A percentile compares a stretch with the other conserved stretches of the same genome.
Conservation (phyloP, 179 eudicot species). For the Silene vulgaris region DNA sequence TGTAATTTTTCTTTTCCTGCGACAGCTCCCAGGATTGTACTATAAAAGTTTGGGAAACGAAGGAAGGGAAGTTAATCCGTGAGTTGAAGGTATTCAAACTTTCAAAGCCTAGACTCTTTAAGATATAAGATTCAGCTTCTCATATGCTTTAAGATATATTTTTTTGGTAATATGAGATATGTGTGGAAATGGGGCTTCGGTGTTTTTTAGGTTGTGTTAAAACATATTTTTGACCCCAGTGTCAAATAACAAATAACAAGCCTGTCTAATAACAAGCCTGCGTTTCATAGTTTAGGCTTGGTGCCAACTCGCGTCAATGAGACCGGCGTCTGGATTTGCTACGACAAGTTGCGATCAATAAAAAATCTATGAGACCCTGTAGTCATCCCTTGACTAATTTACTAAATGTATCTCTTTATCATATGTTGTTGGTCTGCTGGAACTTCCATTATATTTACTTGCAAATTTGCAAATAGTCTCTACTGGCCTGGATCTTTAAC, state of each 20-base stretch:
- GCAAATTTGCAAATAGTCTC: too few relatives aligned
- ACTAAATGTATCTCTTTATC: background rate
- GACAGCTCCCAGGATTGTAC: conserved; percentile 93
- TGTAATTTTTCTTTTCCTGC: conserved; percentile 12
- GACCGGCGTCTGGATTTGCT: background rate
- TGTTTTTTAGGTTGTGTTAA: too few relatives aligned
- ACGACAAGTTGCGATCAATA: background rate
- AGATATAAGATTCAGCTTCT: background rate
- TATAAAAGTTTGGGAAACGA: conserved; percentile 91
- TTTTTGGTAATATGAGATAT: background rate
- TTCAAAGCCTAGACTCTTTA: background rate
- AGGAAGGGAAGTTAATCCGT: conserved; percentile 81
- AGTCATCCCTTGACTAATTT: too few relatives aligned
- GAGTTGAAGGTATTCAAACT: conserved; percentile 68
- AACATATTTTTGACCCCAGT: too few relatives aligned
- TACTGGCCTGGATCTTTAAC: too few relatives aligned
- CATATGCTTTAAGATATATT: too few relatives aligned
- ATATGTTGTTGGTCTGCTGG: background rate
- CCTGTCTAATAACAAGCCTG: background rate
- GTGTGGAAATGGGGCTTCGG: too few relatives aligned
- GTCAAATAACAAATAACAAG: background rate
- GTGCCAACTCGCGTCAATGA: background rate
- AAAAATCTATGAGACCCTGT: too few relatives aligned
- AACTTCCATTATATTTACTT: background rate
- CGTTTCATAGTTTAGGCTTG: background rate